phyloP scores from a whole-genome alignment of 2,329 filamentous ascomycete species.

The Trichoderma atrobrunneum region DNA sequence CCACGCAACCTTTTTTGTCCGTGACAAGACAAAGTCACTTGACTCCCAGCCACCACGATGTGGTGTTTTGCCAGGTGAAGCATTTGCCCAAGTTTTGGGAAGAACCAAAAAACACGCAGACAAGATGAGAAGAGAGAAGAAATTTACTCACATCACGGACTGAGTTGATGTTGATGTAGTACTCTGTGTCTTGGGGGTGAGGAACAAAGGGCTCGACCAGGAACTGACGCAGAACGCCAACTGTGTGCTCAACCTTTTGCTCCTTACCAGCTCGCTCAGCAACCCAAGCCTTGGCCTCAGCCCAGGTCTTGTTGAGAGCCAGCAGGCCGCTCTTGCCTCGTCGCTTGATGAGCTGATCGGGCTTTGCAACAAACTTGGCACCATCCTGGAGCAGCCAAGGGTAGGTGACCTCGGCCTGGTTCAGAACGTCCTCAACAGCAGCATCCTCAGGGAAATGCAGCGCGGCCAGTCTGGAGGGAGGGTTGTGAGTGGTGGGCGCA shows the following conservation, averaged over 20 bases:
- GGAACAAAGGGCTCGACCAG: constrained; percentile 98
- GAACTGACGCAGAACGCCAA: constrained; percentile 89
- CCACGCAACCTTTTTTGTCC: not conserved
- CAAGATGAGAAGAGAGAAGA: constrained; percentile 20
- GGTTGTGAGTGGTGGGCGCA: constrained; percentile 80
- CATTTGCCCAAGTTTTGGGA: not conserved
- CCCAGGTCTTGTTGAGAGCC: constrained; percentile 94
- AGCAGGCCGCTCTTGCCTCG: constrained; percentile 98
- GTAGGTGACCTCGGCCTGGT: constrained; percentile 95
- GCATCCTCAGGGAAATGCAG: constrained; percentile 90
- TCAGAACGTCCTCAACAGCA: constrained; percentile 76
- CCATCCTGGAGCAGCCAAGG: constrained; percentile 85
- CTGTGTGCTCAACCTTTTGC: constrained; percentile 88
- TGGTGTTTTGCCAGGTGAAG: not conserved
- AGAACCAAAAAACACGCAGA: not conserved
- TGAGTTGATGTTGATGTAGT: constrained; percentile 99
- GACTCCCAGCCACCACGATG: not conserved
- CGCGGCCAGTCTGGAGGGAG: constrained; percentile 84
- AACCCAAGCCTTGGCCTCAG: constrained; percentile 92
- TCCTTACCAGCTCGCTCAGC: constrained; percentile 86
- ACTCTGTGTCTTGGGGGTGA: constrained; percentile 92
- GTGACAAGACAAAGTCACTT: not conserved
- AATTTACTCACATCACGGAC: constrained; percentile 86
- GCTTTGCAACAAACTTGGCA: constrained; percentile 96
- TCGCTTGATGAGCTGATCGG: constrained; percentile 99